A percentile compares a stretch with the other conserved stretches of the same genome.
Evolutionary conservation across 2,329 filamentous ascomycete genomes (phyloP).

Genomic region (Exophiala phaeomuriformis): DNA sequence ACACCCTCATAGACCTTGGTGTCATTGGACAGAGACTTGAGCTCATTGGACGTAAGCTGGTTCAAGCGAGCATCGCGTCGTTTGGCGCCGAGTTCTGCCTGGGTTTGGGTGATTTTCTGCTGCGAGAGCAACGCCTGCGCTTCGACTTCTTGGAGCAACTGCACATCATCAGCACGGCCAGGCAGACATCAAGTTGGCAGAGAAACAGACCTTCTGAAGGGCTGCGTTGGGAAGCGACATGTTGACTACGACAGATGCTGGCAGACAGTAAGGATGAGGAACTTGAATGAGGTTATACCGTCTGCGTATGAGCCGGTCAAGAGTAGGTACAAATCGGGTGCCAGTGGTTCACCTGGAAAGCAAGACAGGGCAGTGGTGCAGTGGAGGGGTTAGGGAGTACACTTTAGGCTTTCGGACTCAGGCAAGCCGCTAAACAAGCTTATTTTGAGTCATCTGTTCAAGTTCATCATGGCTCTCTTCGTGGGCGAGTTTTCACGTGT

Average conservation of each 20-base stretch:
- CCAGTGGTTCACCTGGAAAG: no score
- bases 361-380: no score
- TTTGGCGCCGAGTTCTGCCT: slow-evolving; percentile 74
- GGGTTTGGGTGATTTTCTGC: slow-evolving; percentile 83
- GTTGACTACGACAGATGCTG: slow-evolving; percentile 25
- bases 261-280: no score
- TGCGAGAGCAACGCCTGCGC: slow-evolving; percentile 79
- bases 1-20: slow-evolving; percentile 89
- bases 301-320: no score
- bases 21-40: slow-evolving; percentile 64
- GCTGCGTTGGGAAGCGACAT: slow-evolving; percentile 96
- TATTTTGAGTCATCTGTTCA: not conserved
- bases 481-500: no score
- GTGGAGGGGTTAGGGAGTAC: no score
- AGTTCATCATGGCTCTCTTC: slow-evolving; percentile 9
- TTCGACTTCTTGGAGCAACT: slow-evolving; percentile 93
- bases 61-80: slow-evolving; percentile 83
- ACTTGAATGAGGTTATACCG: no score
- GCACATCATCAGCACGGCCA: slow-evolving; percentile 17
- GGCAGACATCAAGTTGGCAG: not conserved
- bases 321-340: no score
- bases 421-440: not conserved
- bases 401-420: not conserved
- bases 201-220: slow-evolving; percentile 68
- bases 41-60: slow-evolving; percentile 76